Percentiles rank a stretch among this genome's conserved stretches.
phyloP scores from a whole-genome alignment of 23 red algal species.

The Gracilariopsis chorda region DNA sequence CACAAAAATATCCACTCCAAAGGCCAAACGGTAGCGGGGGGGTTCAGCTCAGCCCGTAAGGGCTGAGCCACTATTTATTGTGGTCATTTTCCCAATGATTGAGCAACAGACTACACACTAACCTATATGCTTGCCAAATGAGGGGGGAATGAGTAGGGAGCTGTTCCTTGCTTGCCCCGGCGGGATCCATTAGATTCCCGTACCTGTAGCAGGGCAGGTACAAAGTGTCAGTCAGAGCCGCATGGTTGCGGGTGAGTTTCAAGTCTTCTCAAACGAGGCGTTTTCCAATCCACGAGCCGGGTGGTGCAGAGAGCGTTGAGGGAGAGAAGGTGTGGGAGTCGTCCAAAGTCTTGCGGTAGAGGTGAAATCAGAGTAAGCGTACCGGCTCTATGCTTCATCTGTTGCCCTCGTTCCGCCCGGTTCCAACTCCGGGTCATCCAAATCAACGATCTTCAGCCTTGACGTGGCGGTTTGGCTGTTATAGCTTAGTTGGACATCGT shows the following conservation, averaged over 20 bases:
- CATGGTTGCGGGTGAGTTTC: no score
- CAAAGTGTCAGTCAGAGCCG: not conserved
- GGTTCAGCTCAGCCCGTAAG: no score
- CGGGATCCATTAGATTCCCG: not conserved
- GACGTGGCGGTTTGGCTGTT: slow-evolving; percentile 2
- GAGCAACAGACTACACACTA: not conserved
- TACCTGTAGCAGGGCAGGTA: no score
- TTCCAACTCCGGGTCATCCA: not conserved
- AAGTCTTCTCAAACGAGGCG: no score
- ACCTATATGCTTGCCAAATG: not conserved
- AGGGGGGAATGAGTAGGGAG: not conserved
- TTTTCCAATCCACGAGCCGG: no score
- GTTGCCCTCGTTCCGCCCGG: not conserved
- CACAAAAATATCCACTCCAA: no score
- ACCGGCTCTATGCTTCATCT: not conserved
- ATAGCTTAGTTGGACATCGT: not conserved
- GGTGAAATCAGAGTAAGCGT: not conserved
- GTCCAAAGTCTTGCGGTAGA: not conserved
- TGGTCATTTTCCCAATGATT: not conserved
- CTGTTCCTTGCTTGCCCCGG: not conserved
- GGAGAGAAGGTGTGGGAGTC: no score
- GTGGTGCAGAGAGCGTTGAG: no score
- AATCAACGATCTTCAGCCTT: not conserved
- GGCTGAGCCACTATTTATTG: not conserved
- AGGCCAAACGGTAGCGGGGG: no score